Evolutionary conservation across 257 asterid genomes (phyloP).

Genomic region (Fraxinus pennsylvanica): DNA sequence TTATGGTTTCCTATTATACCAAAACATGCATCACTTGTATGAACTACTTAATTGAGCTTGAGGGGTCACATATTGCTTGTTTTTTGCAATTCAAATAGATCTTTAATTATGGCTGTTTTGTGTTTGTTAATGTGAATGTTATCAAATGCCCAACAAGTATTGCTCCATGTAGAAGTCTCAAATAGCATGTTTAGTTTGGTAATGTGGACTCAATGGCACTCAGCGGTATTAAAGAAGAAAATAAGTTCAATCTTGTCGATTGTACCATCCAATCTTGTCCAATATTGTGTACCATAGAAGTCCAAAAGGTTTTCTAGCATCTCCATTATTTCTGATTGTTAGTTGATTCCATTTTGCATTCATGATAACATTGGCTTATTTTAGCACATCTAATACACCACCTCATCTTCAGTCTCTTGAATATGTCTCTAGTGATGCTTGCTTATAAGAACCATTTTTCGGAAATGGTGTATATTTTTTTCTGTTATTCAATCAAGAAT

Average conservation of each 20-base stretch:
- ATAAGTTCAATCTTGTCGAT: not conserved
- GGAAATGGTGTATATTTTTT: not conserved
- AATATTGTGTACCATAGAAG: not conserved
- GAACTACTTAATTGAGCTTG: conserved; percentile 18
- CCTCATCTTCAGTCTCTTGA: not conserved
- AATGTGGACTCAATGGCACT: not conserved
- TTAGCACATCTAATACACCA: not conserved
- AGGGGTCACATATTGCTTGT: not conserved
- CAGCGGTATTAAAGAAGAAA: not conserved
- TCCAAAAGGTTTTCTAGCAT: not conserved
- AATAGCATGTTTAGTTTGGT: not conserved
- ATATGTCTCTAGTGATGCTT: not conserved
- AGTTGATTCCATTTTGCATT: not conserved
- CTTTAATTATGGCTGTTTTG: not conserved
- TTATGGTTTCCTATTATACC: not conserved
- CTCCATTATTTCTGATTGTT: not conserved
- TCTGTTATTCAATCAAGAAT: not conserved
- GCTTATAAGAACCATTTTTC: not conserved
- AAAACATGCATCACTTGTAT: not conserved
- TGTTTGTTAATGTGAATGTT: not conserved
- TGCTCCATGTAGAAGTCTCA: not conserved
- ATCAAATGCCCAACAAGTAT: not conserved
- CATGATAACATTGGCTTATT: not conserved
- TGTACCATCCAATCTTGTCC: not conserved
- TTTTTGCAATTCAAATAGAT: not conserved